phyloP scores from a whole-genome alignment of 106 monocot species.

The Narthecium ossifragum region DNA sequence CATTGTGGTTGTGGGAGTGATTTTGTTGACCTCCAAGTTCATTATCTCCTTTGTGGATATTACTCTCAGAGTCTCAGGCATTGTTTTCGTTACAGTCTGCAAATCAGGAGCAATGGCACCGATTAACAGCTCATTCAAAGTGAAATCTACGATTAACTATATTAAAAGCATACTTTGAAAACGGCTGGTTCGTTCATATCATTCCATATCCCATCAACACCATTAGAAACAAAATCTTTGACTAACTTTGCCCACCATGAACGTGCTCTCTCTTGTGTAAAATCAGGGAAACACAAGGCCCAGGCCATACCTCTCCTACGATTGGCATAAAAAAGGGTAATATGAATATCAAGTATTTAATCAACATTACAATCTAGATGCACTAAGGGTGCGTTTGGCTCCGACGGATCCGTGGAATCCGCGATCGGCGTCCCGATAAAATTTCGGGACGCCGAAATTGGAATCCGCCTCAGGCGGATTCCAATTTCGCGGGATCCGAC shows the following conservation, averaged over 20 bases:
- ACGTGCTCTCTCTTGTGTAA: conserved; percentile 56
- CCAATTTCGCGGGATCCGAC: no score
- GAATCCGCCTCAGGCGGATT: no score
- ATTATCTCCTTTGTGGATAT: conserved; percentile 82
- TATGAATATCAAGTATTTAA: background rate
- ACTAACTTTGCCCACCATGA: conserved; percentile 94
- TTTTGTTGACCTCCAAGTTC: conserved; percentile 76
- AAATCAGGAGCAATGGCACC: conserved; percentile 16
- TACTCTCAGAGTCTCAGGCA: conserved; percentile 94
- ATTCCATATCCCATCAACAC: conserved; percentile 99
- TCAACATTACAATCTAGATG: background rate
- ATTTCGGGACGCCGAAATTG: no score
- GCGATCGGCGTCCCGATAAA: no score
- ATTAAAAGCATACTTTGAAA: conserved; percentile 62
- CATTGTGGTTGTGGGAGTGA: conserved; percentile 96
- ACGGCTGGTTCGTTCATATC: conserved; percentile 99
- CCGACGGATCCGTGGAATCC: no score
- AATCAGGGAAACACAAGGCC: conserved; percentile 98
- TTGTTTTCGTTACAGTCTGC: conserved; percentile 92
- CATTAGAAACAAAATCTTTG: conserved; percentile 73
- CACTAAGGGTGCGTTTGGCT: no score
- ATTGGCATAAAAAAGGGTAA: conserved; percentile 1
- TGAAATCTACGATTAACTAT: no score
- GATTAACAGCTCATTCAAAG: no score
- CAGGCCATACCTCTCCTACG: conserved; percentile 91